Evolutionary conservation across 1,284 basidiomycete species (phyloP), one percentile per base, ranked within the genome.

Genomic region (Papiliotrema flavescens): DNA sequence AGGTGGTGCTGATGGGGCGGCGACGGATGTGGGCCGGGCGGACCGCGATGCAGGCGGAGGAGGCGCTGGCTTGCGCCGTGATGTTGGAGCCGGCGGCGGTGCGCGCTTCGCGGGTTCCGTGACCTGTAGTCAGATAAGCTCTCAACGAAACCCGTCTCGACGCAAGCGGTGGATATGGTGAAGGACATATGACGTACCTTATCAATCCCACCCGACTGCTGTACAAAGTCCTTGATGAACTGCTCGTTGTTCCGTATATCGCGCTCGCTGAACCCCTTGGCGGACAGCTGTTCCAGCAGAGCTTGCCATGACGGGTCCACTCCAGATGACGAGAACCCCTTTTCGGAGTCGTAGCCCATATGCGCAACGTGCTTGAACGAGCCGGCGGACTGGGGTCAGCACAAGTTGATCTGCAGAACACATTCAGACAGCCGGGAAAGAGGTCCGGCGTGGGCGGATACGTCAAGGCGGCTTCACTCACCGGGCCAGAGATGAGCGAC

Each of bases 281-380:
- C 79, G 57, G 86, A 83, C 3, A 98, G 81, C 64, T 85, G 82
- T 23, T 80, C 81, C 2, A 98, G 81, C 53, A 98, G 78, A 0
- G 85, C 80, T 55, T 86, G 82, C 95, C 95, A 98, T 8, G 87
- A 90, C 3, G 90, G 86, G 75, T 98, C 95, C n/a, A 97, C 89
- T 57, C 90, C 89, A 35, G 82, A 82, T 1, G 88, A 88, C 0
- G 86, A 87, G 74, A 93, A 97, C 4, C 93, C 93, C 39, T 85
- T 84, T 63, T 95, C 85, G 0, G 84, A 75, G 64, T 95, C 89
- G 74, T 89, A 97, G 23, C 93, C 93, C 89, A 98, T 96, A 71
- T 97, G 94, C 0, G 89, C 91, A 43, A 96, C 83, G 70, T 98
- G 94, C 61, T 85, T 83, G 80, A 97, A 97, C 3, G 88, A 88